A percentile compares a stretch with the other conserved stretches of the same genome.
Evolutionary conservation across 495 filamentous ascomycete species (phyloP).

Genomic region (Entonaema liquescens): DNA sequence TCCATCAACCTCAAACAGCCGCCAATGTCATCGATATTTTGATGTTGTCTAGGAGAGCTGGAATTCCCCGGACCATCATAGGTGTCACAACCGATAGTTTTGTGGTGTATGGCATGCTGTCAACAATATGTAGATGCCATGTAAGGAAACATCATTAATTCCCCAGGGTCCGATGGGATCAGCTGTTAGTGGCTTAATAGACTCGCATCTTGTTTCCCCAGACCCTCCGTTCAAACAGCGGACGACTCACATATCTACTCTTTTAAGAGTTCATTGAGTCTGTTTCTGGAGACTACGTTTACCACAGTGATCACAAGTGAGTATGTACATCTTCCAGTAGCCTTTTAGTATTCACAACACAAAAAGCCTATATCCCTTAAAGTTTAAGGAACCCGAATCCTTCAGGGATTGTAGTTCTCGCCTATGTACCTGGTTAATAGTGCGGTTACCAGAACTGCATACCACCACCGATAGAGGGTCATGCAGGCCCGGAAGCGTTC

Average conservation of each 20-base stretch:
- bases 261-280: conserved; percentile 2
- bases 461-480: conserved; percentile 26
- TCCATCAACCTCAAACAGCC: conserved; percentile 53
- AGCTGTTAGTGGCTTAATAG: conserved; percentile 9
- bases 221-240: conserved; percentile 9
- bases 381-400: conserved; percentile 11
- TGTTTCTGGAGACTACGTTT: conserved; percentile 14
- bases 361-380: conserved; percentile 15
- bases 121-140: conserved; percentile 5
- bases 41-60: conserved; percentile 19
- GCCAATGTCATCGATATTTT: conserved; percentile 12
- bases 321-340: not conserved
- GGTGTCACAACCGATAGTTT: conserved; percentile 4
- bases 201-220: conserved; percentile 5
- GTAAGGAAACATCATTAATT: conserved; percentile 6
- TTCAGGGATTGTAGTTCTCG: conserved; percentile 19
- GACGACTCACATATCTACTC: not conserved
- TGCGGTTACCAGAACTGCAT: conserved; percentile 24
- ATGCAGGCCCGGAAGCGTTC: conserved; percentile 44
- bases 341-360: conserved; percentile 13
- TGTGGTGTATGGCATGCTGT: conserved; percentile 13
- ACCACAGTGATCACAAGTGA: conserved; percentile 1
- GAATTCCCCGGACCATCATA: conserved; percentile 29
- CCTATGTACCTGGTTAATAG: conserved; percentile 31
- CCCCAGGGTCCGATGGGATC: not conserved